Base-by-base conservation (phyloP, 2,329 filamentous ascomycete genomes). In the Scopulariopsis brevicaulis region DNA sequence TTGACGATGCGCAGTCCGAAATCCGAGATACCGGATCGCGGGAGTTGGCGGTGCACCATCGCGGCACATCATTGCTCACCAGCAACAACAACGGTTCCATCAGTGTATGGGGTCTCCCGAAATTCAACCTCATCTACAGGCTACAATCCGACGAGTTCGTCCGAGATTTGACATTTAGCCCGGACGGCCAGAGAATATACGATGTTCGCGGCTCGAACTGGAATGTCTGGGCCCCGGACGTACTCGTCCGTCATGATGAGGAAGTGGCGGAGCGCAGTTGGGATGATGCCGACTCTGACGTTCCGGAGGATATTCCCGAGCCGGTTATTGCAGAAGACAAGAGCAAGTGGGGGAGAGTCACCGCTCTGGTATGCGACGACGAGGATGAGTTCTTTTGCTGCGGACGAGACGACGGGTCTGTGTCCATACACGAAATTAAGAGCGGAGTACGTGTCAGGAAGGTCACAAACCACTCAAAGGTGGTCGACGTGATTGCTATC, bases 341-440 rank as follows among this genome's bases (percentile, higher is more conserved):
- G 53, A 54, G n/a, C 25, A 14, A 54, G 18, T 20, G 35, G 6
- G 32, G 24, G 10, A 28, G 35, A 15, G 28, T 54, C 25, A 54
- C 53, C 2, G 53, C 53, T 14, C 11, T 54, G n/a, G 53, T 35
- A 54, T 54, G 53, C 32, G 53, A 54, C 32, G 35, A 35, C 53
- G 53, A 54, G 32, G 53, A 54, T 54, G 53, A 20, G 6, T 54
- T 37, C 53, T 54, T 34, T 35, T 54, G 53, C 32, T 54, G 53
- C n/a, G 53, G 53, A 4, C 24, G 28, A 37, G 53, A 54, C n/a
- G 32, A 54, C 8, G 53, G 53, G n/a, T 34, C 53, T 28, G 53
- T 54, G 53, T 54, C 53, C 53, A 54, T 54, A 35, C 53, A 54
- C 32, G 53, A 54, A 18, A 54, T 35, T 4, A 54, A 35, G n/a